Conservation (phyloP, 176 grass and related monocot species). For the Ensete glaucum region DNA sequence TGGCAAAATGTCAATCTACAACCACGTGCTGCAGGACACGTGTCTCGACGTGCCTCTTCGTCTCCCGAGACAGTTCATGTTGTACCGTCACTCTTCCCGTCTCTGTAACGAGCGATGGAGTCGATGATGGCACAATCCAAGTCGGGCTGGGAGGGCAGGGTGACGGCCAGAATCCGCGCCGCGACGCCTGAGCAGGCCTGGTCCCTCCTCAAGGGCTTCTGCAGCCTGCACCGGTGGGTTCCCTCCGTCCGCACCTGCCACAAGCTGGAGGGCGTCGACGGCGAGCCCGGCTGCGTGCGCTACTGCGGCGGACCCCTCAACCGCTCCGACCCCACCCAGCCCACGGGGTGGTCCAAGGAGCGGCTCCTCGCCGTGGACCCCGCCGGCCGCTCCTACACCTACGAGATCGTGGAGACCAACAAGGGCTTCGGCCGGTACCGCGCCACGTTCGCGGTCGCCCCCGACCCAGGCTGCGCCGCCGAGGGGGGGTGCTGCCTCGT, state of each 20-base stretch:
- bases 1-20: no score
- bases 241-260: conserved; percentile 33
- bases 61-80: no score
- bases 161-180: conserved; percentile 32
- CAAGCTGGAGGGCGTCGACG: conserved; percentile 37
- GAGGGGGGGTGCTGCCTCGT: conserved; percentile 33
- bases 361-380: conserved; percentile 36
- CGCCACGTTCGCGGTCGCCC: conserved; percentile 40
- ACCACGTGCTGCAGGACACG: no score
- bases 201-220: conserved; percentile 55
- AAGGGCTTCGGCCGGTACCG: conserved; percentile 66
- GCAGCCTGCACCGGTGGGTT: conserved; percentile 53
- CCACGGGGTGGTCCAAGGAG: conserved; percentile 61
- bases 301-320: conserved; percentile 63
- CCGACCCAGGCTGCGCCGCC: conserved; percentile 10
- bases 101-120: neutral
- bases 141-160: conserved; percentile 38
- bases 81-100: neutral
- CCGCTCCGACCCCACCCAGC: conserved; percentile 15
- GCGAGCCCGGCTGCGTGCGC: conserved; percentile 47
- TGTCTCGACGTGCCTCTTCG: no score
- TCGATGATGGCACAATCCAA: neutral
- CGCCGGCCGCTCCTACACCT: conserved; percentile 36
- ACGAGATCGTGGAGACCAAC: conserved; percentile 69
- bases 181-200: conserved; percentile 42